phyloP scores from a whole-genome alignment of 345 rosid genomes.

The Eutrema yunnanense region DNA sequence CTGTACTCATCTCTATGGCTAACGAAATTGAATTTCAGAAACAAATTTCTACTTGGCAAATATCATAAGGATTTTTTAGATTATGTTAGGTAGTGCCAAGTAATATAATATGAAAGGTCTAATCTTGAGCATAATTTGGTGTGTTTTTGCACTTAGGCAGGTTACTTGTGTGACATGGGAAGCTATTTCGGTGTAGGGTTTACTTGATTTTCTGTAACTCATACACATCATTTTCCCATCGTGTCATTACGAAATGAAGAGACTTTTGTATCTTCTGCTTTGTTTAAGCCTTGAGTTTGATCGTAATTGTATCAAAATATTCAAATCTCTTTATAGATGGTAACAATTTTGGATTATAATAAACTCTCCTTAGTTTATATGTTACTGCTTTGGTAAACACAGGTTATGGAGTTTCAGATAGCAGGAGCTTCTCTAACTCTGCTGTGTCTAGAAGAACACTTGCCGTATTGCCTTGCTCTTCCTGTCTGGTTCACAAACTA shows the following conservation, averaged over 20 bases:
- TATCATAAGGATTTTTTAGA: neutral
- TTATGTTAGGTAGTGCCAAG: neutral
- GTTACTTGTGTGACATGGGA: neutral
- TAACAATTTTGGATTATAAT: neutral
- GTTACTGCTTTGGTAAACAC: slow-evolving; percentile 1
- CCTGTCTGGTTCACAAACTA: slow-evolving; percentile 20
- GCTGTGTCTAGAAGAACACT: slow-evolving; percentile 44
- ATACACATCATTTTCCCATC: neutral
- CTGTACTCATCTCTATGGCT: neutral
- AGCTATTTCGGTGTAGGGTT: neutral
- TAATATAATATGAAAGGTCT: neutral
- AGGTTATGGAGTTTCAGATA: slow-evolving; percentile 52
- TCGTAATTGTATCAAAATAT: neutral
- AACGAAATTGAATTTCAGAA: too few species aligned
- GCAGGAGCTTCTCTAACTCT: slow-evolving; percentile 38
- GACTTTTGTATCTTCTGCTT: neutral
- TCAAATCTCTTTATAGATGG: neutral
- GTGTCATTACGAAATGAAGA: neutral
- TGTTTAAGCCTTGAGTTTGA: neutral
- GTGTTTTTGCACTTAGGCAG: neutral
- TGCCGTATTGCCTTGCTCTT: slow-evolving; percentile 32
- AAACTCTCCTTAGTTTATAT: neutral
- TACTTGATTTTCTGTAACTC: neutral
- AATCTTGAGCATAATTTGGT: neutral
- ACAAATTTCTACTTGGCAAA: neutral